These are phyloP conservation scores for Neopestalotiopsis sp. DNA, from an alignment of 2,329 filamentous ascomycete species.

Conservation along the genomic window DNA sequence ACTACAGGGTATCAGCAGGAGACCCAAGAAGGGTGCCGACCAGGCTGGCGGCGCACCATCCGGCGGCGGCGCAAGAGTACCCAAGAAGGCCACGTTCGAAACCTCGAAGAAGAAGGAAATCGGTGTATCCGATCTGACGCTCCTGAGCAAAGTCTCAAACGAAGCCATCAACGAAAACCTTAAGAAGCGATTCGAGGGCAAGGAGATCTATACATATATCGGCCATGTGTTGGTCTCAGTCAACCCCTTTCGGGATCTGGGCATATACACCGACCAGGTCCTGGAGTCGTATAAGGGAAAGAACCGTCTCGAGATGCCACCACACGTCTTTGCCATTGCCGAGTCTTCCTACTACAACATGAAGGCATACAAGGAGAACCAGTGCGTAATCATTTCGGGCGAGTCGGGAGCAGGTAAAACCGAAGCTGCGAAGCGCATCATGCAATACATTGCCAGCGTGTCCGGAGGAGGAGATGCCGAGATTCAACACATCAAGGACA, in stretches of 20 bases:
- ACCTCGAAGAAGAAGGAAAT: constrained; percentile 99
- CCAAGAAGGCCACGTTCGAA: constrained; percentile 96
- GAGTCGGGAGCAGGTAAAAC: constrained; percentile 99
- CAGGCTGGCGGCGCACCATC: constrained; percentile 42
- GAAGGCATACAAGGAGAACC: constrained; percentile 99
- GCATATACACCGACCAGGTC: constrained; percentile 95
- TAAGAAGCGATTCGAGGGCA: constrained; percentile 97
- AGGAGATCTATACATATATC: constrained; percentile 99
- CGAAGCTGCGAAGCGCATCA: constrained; percentile 96
- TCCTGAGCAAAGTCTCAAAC: constrained; percentile 98
- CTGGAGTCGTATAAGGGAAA: constrained; percentile 95
- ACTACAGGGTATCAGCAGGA: constrained; percentile 52
- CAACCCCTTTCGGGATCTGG: constrained; percentile 96
- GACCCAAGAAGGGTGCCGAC: constrained; percentile 52
- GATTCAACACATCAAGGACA: constrained; percentile 97
- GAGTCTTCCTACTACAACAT: constrained; percentile 99
- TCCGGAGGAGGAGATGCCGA: constrained; percentile 84
- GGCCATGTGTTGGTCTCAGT: constrained; percentile 99
- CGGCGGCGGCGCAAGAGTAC: constrained; percentile 58
- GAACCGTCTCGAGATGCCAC: constrained; percentile 92
- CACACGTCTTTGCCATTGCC: constrained; percentile 94
- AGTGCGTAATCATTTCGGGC: constrained; percentile 98
- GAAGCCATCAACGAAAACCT: constrained; percentile 99
- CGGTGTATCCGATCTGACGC: constrained; percentile 93
- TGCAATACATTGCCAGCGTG: constrained; percentile 99